Evolutionary conservation across 345 rosid species (phyloP).

Genomic region (Triadica sebifera): DNA sequence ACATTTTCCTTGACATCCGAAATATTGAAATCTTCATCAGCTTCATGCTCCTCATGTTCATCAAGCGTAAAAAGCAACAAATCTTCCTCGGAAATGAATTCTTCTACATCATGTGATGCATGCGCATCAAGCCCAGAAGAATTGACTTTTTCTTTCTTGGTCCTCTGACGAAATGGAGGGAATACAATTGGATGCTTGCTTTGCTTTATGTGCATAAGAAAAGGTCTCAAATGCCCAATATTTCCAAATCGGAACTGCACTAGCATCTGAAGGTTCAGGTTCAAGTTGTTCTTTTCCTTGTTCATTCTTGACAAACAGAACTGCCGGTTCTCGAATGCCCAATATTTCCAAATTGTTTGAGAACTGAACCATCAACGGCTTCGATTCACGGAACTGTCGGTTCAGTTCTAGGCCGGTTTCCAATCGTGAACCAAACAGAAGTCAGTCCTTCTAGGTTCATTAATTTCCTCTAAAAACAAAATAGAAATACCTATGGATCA

Average conservation of each 20-base stretch:
- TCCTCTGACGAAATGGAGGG: slow-evolving; percentile 69
- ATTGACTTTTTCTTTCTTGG: slow-evolving; percentile 44
- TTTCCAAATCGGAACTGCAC: slow-evolving; percentile 94
- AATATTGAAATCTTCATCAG: slow-evolving; percentile 64
- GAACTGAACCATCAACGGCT: neutral
- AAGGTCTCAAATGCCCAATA: slow-evolving; percentile 75
- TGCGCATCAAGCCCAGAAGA: slow-evolving; percentile 35
- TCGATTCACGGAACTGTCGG: neutral
- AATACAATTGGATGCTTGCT: slow-evolving; percentile 79
- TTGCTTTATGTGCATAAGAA: slow-evolving; percentile 81
- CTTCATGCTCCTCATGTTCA: slow-evolving; percentile 61
- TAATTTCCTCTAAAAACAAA: neutral
- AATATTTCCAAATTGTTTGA: no score
- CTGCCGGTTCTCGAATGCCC: no score
- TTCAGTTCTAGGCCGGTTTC: neutral
- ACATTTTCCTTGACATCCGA: slow-evolving; percentile 45
- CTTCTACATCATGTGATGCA: slow-evolving; percentile 38
- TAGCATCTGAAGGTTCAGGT: no score
- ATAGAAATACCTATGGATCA: neutral
- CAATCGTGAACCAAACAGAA: neutral
- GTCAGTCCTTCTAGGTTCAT: neutral
- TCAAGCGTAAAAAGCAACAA: slow-evolving; percentile 31
- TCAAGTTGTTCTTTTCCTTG: no score
- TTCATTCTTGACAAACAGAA: no score
- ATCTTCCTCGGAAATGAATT: slow-evolving; percentile 45